Evolutionary conservation across 1,284 basidiomycete species (phyloP).

Genomic region (Ceratobasidium sp.): DNA sequence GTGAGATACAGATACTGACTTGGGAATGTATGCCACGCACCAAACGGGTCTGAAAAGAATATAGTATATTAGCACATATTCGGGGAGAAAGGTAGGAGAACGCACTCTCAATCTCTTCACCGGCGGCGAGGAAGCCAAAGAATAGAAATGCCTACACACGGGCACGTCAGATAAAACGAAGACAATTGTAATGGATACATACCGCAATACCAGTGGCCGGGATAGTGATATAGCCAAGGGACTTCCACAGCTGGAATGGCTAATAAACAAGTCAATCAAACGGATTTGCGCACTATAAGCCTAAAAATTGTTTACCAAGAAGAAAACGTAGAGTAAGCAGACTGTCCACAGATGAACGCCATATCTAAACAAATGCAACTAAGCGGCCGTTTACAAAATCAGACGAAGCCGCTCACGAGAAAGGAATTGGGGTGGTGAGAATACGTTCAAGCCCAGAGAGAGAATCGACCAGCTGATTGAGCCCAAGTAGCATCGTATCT

Average conservation of each 20-base stretch:
- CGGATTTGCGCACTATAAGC: background rate
- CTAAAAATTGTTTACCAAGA: slow-evolving; percentile 59
- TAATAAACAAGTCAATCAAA: slow-evolving; percentile 51
- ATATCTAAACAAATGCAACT: slow-evolving; percentile 61
- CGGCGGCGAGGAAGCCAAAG: slow-evolving; percentile 56
- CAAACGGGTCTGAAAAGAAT: slow-evolving; percentile 23
- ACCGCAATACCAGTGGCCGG: slow-evolving; percentile 59
- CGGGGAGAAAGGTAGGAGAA: background rate
- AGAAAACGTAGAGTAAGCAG: slow-evolving; percentile 65
- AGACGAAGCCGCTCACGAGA: slow-evolving; percentile 66
- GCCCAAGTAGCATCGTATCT: slow-evolving; percentile 68
- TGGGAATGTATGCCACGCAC: background rate
- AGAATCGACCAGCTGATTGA: slow-evolving; percentile 74
- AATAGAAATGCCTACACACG: slow-evolving; percentile 57
- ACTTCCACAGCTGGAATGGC: slow-evolving; percentile 77
- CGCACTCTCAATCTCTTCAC: slow-evolving; percentile 49
- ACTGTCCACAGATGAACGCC: slow-evolving; percentile 75
- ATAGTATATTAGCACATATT: slow-evolving; percentile 48
- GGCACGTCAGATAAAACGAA: background rate
- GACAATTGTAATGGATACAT: background rate
- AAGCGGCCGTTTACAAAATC: slow-evolving; percentile 9
- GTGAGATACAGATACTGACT: background rate
- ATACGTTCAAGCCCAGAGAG: slow-evolving; percentile 81
- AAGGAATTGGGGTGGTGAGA: slow-evolving; percentile 83
- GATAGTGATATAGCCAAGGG: slow-evolving; percentile 75